These are phyloP conservation scores for Coprinellus micaceus DNA, from an alignment of 768 basidiomycete species.

Conservation along the genomic window DNA sequence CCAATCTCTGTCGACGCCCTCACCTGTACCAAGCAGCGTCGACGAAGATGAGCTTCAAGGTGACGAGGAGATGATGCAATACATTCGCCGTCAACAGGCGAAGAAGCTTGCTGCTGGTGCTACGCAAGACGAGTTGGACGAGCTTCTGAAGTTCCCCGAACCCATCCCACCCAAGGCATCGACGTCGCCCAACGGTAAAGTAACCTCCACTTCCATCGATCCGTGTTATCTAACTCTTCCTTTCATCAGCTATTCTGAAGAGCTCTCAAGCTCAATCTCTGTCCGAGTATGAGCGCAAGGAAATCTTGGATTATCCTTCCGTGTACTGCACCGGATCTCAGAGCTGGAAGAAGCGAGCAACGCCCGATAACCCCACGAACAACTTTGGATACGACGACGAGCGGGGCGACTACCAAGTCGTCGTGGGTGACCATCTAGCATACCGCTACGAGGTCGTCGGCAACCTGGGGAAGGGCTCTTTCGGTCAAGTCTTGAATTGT, in stretches of 20 bases:
- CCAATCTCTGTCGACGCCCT: conserved; percentile 79
- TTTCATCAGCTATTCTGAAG: conserved; percentile 56
- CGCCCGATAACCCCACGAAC: conserved; percentile 66
- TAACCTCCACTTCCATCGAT: conserved; percentile 35
- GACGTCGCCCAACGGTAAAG: conserved; percentile 65
- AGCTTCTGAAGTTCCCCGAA: conserved; percentile 88
- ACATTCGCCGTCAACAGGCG: conserved; percentile 85
- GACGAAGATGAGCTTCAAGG: conserved; percentile 87
- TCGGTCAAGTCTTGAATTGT: conserved; percentile 94
- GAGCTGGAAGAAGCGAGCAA: conserved; percentile 82
- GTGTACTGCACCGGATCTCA: conserved; percentile 80
- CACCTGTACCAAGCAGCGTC: conserved; percentile 70
- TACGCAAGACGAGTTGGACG: conserved; percentile 83
- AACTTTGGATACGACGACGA: conserved; percentile 98
- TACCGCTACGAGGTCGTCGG: conserved; percentile 96
- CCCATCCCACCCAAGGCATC: conserved; percentile 70
- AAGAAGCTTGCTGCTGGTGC: conserved; percentile 83
- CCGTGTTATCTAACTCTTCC: conserved; percentile 6
- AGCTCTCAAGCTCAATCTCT: conserved; percentile 65
- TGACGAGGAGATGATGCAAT: conserved; percentile 96
- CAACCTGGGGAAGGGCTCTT: conserved; percentile 95
- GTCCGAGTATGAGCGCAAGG: conserved; percentile 86
- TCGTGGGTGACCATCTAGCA: conserved; percentile 87
- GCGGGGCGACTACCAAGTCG: conserved; percentile 91
- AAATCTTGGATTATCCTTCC: conserved; percentile 81